Conservation (phyloP, 2,329 filamentous ascomycete species). For the Blastomyces silverae region DNA sequence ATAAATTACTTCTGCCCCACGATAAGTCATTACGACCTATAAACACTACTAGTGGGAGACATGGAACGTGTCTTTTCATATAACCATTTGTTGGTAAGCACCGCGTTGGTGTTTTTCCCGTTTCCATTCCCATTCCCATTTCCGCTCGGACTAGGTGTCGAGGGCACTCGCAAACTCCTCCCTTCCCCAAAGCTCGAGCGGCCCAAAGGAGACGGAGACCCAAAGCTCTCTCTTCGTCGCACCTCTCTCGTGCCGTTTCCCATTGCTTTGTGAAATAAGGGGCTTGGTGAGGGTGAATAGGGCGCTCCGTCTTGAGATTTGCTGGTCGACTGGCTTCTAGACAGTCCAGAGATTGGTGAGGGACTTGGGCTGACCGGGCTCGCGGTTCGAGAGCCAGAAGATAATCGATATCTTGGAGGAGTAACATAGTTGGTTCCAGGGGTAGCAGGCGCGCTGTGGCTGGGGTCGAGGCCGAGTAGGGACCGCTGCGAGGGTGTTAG, state of each 20-base stretch:
- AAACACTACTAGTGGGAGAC: slow-evolving; percentile 35
- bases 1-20: not conserved
- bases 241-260: slow-evolving; percentile 37
- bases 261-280: slow-evolving; percentile 63
- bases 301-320: slow-evolving; percentile 42
- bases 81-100: slow-evolving; percentile 87
- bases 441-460: slow-evolving; percentile 55
- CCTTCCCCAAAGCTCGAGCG: slow-evolving; percentile 42
- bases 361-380: slow-evolving; percentile 36
- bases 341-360: slow-evolving; percentile 33
- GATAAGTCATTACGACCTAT: slow-evolving; percentile 18
- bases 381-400: slow-evolving; percentile 50
- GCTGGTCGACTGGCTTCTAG: slow-evolving; percentile 28
- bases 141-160: slow-evolving; percentile 59
- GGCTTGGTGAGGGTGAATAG: slow-evolving; percentile 50
- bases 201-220: slow-evolving; percentile 50
- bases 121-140: slow-evolving; percentile 45
- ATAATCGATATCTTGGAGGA: slow-evolving; percentile 77
- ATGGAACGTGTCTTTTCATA: slow-evolving; percentile 65
- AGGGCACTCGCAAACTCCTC: slow-evolving; percentile 53
- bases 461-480: slow-evolving; percentile 72
- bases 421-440: slow-evolving; percentile 71
- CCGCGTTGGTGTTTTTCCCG: slow-evolving; percentile 64
- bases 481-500: slow-evolving; percentile 82
- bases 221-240: slow-evolving; percentile 56